A percentile compares a stretch with the other conserved stretches of the same genome.
Evolutionary conservation across 371 early-diverging fungal genomes (phyloP).

Genomic region (Pancytospora philotis): DNA sequence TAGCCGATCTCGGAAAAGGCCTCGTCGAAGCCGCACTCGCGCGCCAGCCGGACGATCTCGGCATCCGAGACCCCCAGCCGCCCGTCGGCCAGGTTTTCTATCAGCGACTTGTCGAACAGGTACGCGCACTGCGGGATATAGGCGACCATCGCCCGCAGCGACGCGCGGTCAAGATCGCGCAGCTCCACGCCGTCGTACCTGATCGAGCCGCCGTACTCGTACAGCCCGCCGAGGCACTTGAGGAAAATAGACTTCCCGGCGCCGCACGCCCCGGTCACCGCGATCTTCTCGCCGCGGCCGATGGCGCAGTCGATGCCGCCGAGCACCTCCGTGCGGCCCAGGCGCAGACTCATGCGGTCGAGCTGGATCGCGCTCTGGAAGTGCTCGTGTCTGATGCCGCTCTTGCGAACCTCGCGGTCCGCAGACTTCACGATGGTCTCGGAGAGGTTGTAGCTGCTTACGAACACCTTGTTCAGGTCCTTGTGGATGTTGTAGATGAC

Average conservation of each 20-base stretch:
- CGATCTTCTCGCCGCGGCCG: conserved; percentile 39
- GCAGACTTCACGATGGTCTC: conserved; percentile 1
- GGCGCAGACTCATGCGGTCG: conserved; percentile 11
- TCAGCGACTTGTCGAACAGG: conserved; percentile 70
- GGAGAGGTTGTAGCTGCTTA: not conserved
- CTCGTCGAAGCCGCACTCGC: conserved; percentile 64
- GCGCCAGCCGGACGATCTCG: conserved; percentile 62
- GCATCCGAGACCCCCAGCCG: conserved; percentile 38
- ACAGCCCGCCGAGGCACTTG: conserved; percentile 28
- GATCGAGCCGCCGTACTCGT: conserved; percentile 26
- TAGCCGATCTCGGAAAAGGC: conserved; percentile 62
- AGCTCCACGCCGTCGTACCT: conserved; percentile 10
- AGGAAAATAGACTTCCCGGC: conserved; percentile 38
- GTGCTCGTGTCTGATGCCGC: not conserved
- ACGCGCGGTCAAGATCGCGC: conserved; percentile 6
- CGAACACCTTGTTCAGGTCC: not conserved
- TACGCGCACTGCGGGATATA: conserved; percentile 72
- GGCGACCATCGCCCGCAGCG: conserved; percentile 20
- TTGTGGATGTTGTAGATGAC: not conserved
- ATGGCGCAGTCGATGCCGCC: conserved; percentile 8
- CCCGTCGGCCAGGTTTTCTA: conserved; percentile 69
- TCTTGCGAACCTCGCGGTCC: not conserved
- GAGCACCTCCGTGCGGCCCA: conserved; percentile 15
- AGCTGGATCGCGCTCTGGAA: conserved; percentile 25
- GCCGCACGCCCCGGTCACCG: conserved; percentile 41